Evolutionary conservation across 768 basidiomycete species (phyloP).

Genomic region (Daedaleopsis nitida): DNA sequence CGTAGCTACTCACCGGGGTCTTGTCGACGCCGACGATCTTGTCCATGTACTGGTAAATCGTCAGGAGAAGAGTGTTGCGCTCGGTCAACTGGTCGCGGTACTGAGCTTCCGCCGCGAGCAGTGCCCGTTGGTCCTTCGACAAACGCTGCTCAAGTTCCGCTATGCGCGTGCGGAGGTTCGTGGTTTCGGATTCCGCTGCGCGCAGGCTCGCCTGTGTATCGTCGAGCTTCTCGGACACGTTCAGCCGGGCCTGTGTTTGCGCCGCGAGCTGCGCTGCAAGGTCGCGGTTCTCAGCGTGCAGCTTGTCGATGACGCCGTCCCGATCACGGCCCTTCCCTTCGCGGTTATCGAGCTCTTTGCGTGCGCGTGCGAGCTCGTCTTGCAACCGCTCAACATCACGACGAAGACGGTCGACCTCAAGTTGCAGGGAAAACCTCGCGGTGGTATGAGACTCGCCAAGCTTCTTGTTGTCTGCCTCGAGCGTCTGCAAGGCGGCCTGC

Average conservation of each 20-base stretch:
- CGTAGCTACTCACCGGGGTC: slow-evolving; percentile 61
- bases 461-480: slow-evolving; percentile 77
- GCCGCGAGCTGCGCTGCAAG: slow-evolving; percentile 76
- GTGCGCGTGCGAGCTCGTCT: slow-evolving; percentile 71
- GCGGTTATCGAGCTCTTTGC: slow-evolving; percentile 67
- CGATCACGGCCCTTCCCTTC: slow-evolving; percentile 69
- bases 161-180: slow-evolving; percentile 57
- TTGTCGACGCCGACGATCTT: slow-evolving; percentile 90
- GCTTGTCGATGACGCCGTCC: slow-evolving; percentile 70
- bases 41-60: slow-evolving; percentile 94
- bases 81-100: slow-evolving; percentile 93
- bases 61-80: slow-evolving; percentile 86
- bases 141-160: slow-evolving; percentile 79
- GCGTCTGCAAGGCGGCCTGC: slow-evolving; percentile 65
- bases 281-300: slow-evolving; percentile 82
- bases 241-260: slow-evolving; percentile 85
- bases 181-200: slow-evolving; percentile 69
- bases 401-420: slow-evolving; percentile 85
- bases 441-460: slow-evolving; percentile 84
- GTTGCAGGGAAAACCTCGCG: slow-evolving; percentile 82
- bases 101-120: slow-evolving; percentile 73
- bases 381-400: slow-evolving; percentile 83
- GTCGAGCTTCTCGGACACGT: slow-evolving; percentile 91
- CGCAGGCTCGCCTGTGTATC: slow-evolving; percentile 58
- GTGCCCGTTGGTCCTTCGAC: slow-evolving; percentile 76